Conservation (phyloP, 2,329 filamentous ascomycete genomes). For the Talaromyces funiculosus region DNA sequence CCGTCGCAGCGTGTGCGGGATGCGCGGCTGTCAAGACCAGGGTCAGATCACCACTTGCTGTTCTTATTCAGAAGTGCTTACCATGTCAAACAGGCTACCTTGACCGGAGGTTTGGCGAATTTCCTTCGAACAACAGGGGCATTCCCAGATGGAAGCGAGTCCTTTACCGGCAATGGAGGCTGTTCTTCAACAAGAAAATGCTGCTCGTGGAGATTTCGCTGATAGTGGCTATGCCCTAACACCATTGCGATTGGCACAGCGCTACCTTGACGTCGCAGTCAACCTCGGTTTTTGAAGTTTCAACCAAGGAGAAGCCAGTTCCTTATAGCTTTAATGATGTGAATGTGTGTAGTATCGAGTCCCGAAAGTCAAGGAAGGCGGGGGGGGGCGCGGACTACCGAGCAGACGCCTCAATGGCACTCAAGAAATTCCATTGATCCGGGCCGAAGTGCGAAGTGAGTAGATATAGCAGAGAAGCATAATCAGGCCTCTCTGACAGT, state of each 20-base stretch:
- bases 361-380: conserved; percentile 2
- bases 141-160: conserved; percentile 20
- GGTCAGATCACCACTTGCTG: conserved; percentile 4
- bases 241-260: conserved; percentile 20
- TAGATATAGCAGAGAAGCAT: conserved; percentile 10
- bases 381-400: conserved; percentile 1
- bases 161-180: background rate
- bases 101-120: conserved; percentile 42
- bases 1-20: conserved; percentile 42
- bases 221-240: conserved; percentile 18
- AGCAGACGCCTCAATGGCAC: background rate
- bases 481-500: conserved; percentile 7
- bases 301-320: conserved; percentile 1
- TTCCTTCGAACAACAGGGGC: conserved; percentile 34
- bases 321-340: conserved; percentile 6
- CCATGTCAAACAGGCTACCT: conserved; percentile 42
- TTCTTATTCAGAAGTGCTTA: conserved; percentile 20
- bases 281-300: background rate
- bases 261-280: conserved; percentile 2
- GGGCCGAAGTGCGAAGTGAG: conserved; percentile 8
- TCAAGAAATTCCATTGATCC: conserved; percentile 11
- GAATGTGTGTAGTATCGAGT: background rate
- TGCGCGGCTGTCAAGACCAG: conserved; percentile 28
- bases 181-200: conserved; percentile 8
- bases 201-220: conserved; percentile 7